A percentile compares a stretch with the other conserved stretches of the same genome.
Evolutionary conservation across 75 land plant species (phyloP).

Genomic region (Sequoia sempervirens): DNA sequence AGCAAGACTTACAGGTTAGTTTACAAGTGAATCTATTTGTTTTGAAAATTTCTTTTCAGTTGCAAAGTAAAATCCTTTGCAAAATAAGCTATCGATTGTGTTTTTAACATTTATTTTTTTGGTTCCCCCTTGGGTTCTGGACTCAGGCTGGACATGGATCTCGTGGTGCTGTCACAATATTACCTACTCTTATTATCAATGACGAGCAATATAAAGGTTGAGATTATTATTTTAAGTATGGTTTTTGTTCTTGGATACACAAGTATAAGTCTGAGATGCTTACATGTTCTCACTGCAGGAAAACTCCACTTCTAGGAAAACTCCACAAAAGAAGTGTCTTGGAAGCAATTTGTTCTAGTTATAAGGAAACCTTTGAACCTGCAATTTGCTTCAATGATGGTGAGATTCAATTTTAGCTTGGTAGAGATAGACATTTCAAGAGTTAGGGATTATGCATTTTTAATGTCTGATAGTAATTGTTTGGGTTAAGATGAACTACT

Average conservation of each 20-base stretch:
- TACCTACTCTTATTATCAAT: slow-evolving; percentile 91
- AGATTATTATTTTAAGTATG: slow-evolving; percentile 5
- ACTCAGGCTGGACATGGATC: slow-evolving; percentile 76
- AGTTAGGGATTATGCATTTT: not conserved
- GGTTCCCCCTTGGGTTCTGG: not conserved
- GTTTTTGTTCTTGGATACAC: not conserved
- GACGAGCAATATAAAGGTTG: slow-evolving; percentile 89
- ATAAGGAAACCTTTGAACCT: slow-evolving; percentile 95
- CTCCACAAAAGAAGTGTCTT: slow-evolving; percentile 81
- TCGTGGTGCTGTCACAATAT: slow-evolving; percentile 88
- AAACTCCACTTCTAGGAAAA: too few species aligned
- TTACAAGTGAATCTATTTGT: not conserved
- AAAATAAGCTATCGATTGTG: not conserved
- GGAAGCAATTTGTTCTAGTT: slow-evolving; percentile 95
- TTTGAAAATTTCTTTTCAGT: not conserved
- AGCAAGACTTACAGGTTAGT: slow-evolving; percentile 76
- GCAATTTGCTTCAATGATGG: slow-evolving; percentile 77
- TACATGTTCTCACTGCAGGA: slow-evolving; percentile 41
- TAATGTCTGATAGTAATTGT: not conserved
- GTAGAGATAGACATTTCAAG: not conserved
- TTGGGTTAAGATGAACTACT: not conserved
- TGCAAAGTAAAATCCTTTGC: not conserved
- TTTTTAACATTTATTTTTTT: not conserved
- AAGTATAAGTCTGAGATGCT: slow-evolving; percentile 2
- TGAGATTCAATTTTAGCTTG: slow-evolving; percentile 13